Base-by-base conservation (phyloP, 129 eudicot genomes). In the Tagetes patula region DNA sequence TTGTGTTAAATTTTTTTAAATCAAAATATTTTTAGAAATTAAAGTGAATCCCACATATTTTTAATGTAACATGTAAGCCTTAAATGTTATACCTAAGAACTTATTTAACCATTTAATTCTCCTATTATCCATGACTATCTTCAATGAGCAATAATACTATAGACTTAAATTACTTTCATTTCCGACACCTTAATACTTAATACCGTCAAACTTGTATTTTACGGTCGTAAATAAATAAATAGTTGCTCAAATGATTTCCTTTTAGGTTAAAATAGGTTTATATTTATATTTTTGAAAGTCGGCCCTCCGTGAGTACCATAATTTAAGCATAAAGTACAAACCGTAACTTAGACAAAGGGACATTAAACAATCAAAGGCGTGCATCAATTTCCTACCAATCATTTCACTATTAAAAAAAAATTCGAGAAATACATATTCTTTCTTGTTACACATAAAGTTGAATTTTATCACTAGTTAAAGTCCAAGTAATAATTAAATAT, bases 291-390 rank as follows among this genome's bases (percentile, higher is more conserved):
- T 34, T 60, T 60, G n/a, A 34, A 10, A 34, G 43, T 43, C 27
- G 30, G 27, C 43, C 4, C 3, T 36, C 0, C 8, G 41, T 33
- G 42, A 8, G 64, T 74, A 67, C 49, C 2, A 76, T 34, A 66
- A 67, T 20, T 6, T 13, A 55, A 0, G 74, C 74, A 43, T 41
- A 36, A 33, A 1, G 34, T 67, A 76, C 79, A 65, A 75, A 40
- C 36, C 5, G 12, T 33, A 76, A 55, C 80, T 56, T 67, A 68
- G 75, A 68, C 75, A 76, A 69, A 69, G 50, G 63, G 80, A 77
- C 81, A 60, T 60, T 11, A 60, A 60, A 60, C 66, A 33, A 77
- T 59, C 13, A 58, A 77, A 77, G 70, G 75, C 63, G 53, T 69
- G 64, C 64, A 69, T 54, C 62, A 77, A 46, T 36, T 47, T 76